Base-by-base conservation (phyloP, 306 rosid species). In the Phaseolus lunatus region DNA sequence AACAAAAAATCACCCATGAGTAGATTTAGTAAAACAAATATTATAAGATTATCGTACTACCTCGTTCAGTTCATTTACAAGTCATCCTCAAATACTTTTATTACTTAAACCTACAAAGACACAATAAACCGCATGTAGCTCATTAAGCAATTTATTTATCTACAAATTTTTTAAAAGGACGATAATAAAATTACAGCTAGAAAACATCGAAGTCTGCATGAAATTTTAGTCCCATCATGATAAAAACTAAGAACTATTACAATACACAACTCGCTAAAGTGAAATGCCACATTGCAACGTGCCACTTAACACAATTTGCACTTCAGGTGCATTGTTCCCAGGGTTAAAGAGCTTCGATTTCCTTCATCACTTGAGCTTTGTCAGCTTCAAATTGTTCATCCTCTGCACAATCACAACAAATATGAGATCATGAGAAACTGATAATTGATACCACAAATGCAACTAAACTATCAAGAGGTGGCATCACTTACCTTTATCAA, bases 311-410 rank as follows among this genome's bases (percentile, higher is more conserved):
- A 59, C 20, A 37, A 27, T 66, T 75, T 56, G 80, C 67, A 27
- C 61, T 61, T 90, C 72, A 86, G 23, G 87, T 3, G 18, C 19
- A 84, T 23, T 67, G 58, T 47, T 81, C 85, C 79, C 76, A 84
- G 24, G 79, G 89, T 81, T 89, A 96, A 78, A 90, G 88, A 67
- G 96, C 84, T 37, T 93, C 94, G 69, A 95, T 95, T 89, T 95
- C 99, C 83, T 73, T 89, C 90, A 91, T 93, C 63, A 95, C 97
- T 72, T 92, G 99, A 80, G 92, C 97, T 80, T 95, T 95, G 84
- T 95, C 99, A 18, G 99, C 92, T 84, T 95, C 99, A 73, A 95
- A 95, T 75, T 91, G 97, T 81, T 89, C 89, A 78, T 95, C 99
- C 90, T 93, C 99, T 95, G 92, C 74, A 59, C 73, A 76, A 74